Conservation (phyloP, 805 yeast genomes). For the Starmerella powellii region DNA sequence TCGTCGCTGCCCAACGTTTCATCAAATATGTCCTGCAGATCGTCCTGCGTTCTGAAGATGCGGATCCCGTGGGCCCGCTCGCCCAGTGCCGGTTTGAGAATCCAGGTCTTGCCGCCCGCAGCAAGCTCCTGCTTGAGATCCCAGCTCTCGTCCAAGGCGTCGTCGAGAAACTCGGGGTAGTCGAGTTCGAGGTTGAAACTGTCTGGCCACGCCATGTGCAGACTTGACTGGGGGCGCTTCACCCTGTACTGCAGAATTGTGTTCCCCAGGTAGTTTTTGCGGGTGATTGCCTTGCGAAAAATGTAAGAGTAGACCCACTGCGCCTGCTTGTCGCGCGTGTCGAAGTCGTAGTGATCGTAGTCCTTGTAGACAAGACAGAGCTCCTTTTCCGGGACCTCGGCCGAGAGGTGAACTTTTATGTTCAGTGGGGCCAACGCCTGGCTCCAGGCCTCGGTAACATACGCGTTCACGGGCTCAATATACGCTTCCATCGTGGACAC, state of each 20-base stretch:
- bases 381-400: background rate
- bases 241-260: conserved; percentile 63
- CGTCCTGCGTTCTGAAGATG: conserved; percentile 62
- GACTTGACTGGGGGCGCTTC: conserved; percentile 58
- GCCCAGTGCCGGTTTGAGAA: conserved; percentile 91
- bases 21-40: conserved; percentile 72
- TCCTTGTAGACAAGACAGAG: conserved; percentile 64
- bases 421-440: conserved; percentile 10
- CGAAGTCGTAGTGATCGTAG: conserved; percentile 78
- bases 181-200: conserved; percentile 76
- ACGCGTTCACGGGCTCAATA: conserved; percentile 17
- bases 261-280: conserved; percentile 82
- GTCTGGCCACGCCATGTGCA: conserved; percentile 55
- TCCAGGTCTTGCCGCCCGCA: conserved; percentile 56
- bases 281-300: conserved; percentile 77
- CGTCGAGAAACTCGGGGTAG: conserved; percentile 92
- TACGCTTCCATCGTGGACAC: conserved; percentile 9
- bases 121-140: conserved; percentile 74
- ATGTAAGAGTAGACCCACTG: conserved; percentile 38
- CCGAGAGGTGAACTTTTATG: background rate
- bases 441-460: conserved; percentile 20
- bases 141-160: conserved; percentile 81
- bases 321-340: conserved; percentile 26
- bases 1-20: conserved; percentile 67
- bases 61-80: conserved; percentile 95